Conservation (phyloP, 1,284 basidiomycete genomes). For the Porogramme epimiltina region DNA sequence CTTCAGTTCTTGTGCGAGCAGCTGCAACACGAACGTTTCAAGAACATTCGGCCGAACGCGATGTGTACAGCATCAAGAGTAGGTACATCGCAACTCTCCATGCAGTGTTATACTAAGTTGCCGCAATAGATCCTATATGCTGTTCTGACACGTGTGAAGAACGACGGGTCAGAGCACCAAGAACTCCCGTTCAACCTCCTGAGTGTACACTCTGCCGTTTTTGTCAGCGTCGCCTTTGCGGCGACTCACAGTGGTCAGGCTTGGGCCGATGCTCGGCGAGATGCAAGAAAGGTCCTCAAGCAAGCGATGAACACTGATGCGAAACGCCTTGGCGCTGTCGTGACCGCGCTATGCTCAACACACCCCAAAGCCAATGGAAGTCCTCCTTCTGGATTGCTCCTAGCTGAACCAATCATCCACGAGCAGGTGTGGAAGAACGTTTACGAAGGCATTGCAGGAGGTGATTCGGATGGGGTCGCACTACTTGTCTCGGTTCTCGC, state of each 20-base stretch:
- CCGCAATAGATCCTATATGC: conserved; percentile 19
- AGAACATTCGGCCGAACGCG: conserved; percentile 54
- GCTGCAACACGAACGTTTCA: conserved; percentile 74
- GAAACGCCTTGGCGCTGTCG: conserved; percentile 39
- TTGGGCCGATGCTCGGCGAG: conserved; percentile 53
- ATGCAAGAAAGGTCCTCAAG: conserved; percentile 49
- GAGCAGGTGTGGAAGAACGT: conserved; percentile 70
- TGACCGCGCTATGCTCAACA: conserved; percentile 35
- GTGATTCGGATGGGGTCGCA: conserved; percentile 59
- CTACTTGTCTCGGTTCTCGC: conserved; percentile 60
- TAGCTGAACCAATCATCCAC: conserved; percentile 37
- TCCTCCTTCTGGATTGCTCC: neutral
- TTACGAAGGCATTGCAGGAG: conserved; percentile 59
- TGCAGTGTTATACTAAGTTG: neutral
- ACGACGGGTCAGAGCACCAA: conserved; percentile 33
- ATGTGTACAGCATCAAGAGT: conserved; percentile 66
- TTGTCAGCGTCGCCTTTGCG: conserved; percentile 65
- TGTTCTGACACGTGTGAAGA: conserved; percentile 17
- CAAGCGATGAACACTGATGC: conserved; percentile 47
- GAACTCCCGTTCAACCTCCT: conserved; percentile 42
- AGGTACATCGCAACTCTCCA: conserved; percentile 31
- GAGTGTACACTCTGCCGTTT: conserved; percentile 57
- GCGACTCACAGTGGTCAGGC: conserved; percentile 41
- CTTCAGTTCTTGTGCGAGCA: conserved; percentile 76
- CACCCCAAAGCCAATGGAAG: neutral